Evolutionary conservation across 1,139 yeast species (phyloP).

Genomic region (Hyphopichia burtonii): DNA sequence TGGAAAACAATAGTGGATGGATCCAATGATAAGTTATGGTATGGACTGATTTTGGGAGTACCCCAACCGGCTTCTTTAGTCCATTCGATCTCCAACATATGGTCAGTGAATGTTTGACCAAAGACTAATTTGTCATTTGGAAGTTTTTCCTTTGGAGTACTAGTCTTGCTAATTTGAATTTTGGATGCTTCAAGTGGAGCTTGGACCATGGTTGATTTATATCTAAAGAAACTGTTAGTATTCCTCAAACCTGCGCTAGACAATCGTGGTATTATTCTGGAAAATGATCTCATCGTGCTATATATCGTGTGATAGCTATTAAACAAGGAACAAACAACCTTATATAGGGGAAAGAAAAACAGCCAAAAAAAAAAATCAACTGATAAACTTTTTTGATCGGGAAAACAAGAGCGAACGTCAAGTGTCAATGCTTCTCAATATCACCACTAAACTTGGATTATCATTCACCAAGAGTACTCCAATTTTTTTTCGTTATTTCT

Average conservation of each 20-base stretch:
- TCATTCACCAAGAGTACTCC: too few relatives aligned
- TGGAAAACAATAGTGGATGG: constrained; percentile 91
- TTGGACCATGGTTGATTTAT: constrained; percentile 3
- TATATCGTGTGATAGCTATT: background rate
- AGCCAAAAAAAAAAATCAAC: too few relatives aligned
- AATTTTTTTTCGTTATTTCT: too few relatives aligned
- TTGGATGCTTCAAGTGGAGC: constrained; percentile 65
- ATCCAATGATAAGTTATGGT: constrained; percentile 70
- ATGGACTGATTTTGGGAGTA: constrained; percentile 83
- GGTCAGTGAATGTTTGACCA: constrained; percentile 87
- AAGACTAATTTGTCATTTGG: constrained; percentile 78
- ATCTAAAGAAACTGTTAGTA: constrained; percentile 1
- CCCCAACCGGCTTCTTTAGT: constrained; percentile 77
- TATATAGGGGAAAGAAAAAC: too few relatives aligned
- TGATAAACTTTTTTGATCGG: too few relatives aligned
- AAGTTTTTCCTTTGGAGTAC: constrained; percentile 60
- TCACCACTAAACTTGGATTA: too few relatives aligned
- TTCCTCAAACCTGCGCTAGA: background rate
- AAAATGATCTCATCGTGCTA: background rate
- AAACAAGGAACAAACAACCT: background rate
- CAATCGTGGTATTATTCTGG: constrained; percentile 2
- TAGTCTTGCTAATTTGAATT: constrained; percentile 55
- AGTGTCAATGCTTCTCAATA: too few relatives aligned
- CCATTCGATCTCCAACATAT: constrained; percentile 90
- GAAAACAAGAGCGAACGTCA: too few relatives aligned